phyloP scores from a whole-genome alignment of 1,284 basidiomycete species.

The Stygiomarasmius scandens region DNA sequence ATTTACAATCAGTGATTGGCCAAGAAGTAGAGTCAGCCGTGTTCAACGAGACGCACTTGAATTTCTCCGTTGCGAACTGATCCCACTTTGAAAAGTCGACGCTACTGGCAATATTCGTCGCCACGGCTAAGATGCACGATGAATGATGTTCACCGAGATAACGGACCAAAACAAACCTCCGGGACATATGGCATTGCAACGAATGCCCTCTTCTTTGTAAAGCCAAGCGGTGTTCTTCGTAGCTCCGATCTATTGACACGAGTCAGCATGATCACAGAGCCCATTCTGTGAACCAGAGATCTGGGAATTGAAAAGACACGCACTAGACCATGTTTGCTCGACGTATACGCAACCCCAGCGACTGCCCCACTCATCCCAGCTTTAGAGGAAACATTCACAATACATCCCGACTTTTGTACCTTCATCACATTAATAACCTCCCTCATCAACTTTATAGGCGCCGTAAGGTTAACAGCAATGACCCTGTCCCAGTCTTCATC shows the following conservation, averaged over 20 bases:
- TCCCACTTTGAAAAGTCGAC: not conserved
- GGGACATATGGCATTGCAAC: conserved; percentile 21
- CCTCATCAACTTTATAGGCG: conserved; percentile 20
- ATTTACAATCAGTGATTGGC: not conserved
- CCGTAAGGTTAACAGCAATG: conserved; percentile 19
- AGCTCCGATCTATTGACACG: conserved; percentile 16
- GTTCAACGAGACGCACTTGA: not conserved
- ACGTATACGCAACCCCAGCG: conserved; percentile 20
- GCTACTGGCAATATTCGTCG: too few species aligned
- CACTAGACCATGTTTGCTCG: conserved; percentile 21
- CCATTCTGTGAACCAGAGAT: too few species aligned
- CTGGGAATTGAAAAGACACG: too few species aligned
- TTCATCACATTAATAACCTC: conserved; percentile 23
- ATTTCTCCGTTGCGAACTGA: not conserved
- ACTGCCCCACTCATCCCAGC: conserved; percentile 18
- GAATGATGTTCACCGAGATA: too few species aligned
- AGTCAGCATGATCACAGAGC: too few species aligned
- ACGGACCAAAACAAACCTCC: conserved; percentile 10
- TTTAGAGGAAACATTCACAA: conserved; percentile 22
- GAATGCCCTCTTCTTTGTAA: conserved; percentile 19
- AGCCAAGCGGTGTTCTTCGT: conserved; percentile 25
- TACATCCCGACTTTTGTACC: conserved; percentile 16
- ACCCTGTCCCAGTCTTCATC: conserved; percentile 20
- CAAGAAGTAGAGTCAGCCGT: not conserved
- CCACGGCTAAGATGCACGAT: not conserved